Evolutionary conservation across 345 rosid species (phyloP).

Genomic region (Litchi chinensis): DNA sequence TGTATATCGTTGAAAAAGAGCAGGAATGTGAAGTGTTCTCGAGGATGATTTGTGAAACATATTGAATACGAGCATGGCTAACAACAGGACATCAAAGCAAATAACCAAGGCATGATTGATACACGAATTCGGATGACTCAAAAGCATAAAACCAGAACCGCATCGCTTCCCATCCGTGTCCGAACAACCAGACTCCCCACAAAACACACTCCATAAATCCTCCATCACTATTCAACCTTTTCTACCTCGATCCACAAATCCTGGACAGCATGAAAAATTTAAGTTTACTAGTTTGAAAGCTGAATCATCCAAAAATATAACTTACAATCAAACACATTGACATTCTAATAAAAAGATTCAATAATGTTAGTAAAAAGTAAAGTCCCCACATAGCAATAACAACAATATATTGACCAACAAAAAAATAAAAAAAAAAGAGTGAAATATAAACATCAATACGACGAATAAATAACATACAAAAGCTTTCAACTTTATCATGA

Average conservation of each 20-base stretch:
- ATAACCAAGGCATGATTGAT: conserved; percentile 48
- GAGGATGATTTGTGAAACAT: conserved; percentile 48
- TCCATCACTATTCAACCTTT: conserved; percentile 33
- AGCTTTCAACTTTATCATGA: neutral
- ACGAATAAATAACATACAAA: neutral
- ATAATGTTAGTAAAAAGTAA: neutral
- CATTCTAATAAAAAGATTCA: neutral
- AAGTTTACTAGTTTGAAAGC: neutral
- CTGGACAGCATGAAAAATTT: neutral
- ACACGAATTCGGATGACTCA: conserved; percentile 50
- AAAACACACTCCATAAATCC: conserved; percentile 52
- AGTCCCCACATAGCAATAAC: neutral
- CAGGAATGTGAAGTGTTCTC: conserved; percentile 22
- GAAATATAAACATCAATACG: neutral
- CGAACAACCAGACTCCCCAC: conserved; percentile 50
- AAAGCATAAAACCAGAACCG: conserved; percentile 22
- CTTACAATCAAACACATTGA: neutral
- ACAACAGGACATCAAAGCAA: conserved; percentile 54
- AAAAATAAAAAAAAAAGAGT: neutral
- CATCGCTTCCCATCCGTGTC: conserved; percentile 23
- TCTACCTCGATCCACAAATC: conserved; percentile 6
- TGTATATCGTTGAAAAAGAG: conserved; percentile 32
- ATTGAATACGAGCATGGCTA: conserved; percentile 46
- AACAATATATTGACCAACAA: neutral
- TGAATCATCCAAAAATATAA: neutral